Evolutionary conservation across 495 filamentous ascomycete genomes (phyloP).

Genomic region (Daldinia concentrica): DNA sequence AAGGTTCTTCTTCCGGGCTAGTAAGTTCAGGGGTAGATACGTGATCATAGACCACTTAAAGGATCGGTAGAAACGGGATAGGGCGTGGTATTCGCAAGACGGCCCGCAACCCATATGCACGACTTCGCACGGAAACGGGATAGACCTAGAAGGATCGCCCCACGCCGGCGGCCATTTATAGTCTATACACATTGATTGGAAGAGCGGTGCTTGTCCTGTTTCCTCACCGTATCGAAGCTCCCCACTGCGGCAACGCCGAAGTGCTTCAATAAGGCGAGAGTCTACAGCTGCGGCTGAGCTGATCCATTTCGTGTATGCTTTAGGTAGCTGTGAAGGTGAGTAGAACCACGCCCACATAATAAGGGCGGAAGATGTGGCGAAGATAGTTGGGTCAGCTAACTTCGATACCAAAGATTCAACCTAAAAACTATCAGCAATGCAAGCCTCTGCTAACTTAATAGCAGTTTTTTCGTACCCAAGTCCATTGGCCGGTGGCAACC

Average conservation of each 20-base stretch:
- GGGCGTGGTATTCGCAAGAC: conserved; percentile 81
- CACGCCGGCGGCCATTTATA: conserved; percentile 72
- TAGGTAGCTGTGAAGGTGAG: conserved; percentile 71
- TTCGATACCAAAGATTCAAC: conserved; percentile 61
- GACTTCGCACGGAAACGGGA: conserved; percentile 87
- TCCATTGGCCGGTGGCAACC: conserved; percentile 57
- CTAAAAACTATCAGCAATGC: conserved; percentile 35
- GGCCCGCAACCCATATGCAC: conserved; percentile 84
- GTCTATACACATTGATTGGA: conserved; percentile 79
- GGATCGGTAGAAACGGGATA: conserved; percentile 72
- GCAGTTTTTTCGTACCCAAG: conserved; percentile 46
- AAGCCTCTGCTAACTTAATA: background rate
- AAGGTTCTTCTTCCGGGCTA: conserved; percentile 62
- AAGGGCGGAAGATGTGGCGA: conserved; percentile 77
- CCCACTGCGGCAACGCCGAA: conserved; percentile 71
- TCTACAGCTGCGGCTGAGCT: conserved; percentile 82
- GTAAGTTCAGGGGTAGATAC: conserved; percentile 83
- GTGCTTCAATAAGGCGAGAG: conserved; percentile 74
- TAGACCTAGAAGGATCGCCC: conserved; percentile 77
- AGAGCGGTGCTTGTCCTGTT: conserved; percentile 74
- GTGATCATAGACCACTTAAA: conserved; percentile 81
- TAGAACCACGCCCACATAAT: conserved; percentile 97
- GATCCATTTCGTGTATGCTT: conserved; percentile 88
- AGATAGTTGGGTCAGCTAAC: conserved; percentile 74
- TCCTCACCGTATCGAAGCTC: conserved; percentile 79